These are phyloP conservation scores for Syzygium aromaticum DNA, from an alignment of 345 rosid species.

Conservation along the genomic window DNA sequence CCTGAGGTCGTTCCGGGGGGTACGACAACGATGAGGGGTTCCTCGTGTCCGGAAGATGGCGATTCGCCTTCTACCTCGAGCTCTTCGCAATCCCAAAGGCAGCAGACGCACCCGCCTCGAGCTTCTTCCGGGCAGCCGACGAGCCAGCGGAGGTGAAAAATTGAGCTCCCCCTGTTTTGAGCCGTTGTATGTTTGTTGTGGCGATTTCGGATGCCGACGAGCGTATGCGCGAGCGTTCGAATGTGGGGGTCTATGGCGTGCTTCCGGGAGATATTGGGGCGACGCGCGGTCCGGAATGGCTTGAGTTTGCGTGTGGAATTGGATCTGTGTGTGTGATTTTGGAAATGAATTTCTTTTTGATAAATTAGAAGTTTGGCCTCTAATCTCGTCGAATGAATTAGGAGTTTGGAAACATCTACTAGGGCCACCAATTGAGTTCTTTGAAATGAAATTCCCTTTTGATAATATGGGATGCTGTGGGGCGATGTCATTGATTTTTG, in stretches of 20 bases:
- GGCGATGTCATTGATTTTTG: background rate
- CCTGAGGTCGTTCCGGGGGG: background rate
- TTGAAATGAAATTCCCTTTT: background rate
- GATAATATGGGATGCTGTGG: background rate
- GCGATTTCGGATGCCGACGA: background rate
- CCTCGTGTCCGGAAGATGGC: background rate
- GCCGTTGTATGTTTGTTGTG: background rate
- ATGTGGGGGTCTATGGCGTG: background rate
- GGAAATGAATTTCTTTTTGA: background rate
- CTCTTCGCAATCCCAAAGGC: background rate
- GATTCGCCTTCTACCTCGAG: background rate
- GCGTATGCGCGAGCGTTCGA: background rate
- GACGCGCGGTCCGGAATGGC: background rate
- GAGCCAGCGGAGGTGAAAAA: background rate
- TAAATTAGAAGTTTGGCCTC: background rate
- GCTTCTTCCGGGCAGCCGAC: background rate
- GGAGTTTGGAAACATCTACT: background rate
- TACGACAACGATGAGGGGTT: background rate
- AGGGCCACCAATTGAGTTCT: background rate
- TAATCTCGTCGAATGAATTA: background rate
- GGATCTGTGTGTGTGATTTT: background rate
- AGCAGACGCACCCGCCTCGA: background rate
- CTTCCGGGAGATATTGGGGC: background rate
- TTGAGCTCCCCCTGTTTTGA: background rate
- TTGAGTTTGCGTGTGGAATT: background rate